Base-by-base conservation (phyloP, 2,329 filamentous ascomycete species). In the Talaromyces piceae region DNA sequence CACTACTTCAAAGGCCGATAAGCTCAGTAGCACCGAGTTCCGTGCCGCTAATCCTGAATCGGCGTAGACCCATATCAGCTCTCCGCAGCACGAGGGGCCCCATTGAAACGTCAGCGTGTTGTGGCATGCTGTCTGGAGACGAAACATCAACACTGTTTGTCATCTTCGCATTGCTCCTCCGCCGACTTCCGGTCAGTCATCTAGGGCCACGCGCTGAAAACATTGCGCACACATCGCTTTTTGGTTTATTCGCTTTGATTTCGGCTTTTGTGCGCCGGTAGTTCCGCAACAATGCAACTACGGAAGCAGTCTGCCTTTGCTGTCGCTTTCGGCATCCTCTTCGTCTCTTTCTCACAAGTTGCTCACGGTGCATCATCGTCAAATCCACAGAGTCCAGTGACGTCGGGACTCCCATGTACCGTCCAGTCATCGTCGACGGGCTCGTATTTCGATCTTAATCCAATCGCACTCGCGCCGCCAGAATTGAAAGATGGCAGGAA, bases 361-460 rank as follows among this genome's bases (percentile, higher is more conserved):
- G 37, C 46, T 37, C 31, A 45, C 4, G 52, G 45, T 27, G 48
- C 52, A 12, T 45, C 45, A 18, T 37, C 33, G 7, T 37, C 44
- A 25, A 28, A 12, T 46, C 26, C 28, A 9, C 31, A 47, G n/a
- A n/a, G 20, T 2, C 30, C 47, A 4, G 45, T 44, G 12, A 67
- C 67, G 37, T 63, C 76, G 54, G 60, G 69, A n/a, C 73, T 76
- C 50, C 77, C 81, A 55, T 85, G 82, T 63, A 82, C 81, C n/a
- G 77, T 81, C 51, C 75, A 77, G 56, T 83, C 80, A 22, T 77
- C 80, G 3, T 76, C 73, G n/a, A 78, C 75, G 11, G 80, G 81
- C 51, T 72, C 78, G 50, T 84, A 81, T 71, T 84, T 82, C 68
- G 81, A 85, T 61, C 72, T 85, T 25, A 82, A 75, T 57, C 71